These are phyloP conservation scores for Peniophora sp. DNA, from an alignment of 1,284 basidiomycete species.

Conservation along the genomic window DNA sequence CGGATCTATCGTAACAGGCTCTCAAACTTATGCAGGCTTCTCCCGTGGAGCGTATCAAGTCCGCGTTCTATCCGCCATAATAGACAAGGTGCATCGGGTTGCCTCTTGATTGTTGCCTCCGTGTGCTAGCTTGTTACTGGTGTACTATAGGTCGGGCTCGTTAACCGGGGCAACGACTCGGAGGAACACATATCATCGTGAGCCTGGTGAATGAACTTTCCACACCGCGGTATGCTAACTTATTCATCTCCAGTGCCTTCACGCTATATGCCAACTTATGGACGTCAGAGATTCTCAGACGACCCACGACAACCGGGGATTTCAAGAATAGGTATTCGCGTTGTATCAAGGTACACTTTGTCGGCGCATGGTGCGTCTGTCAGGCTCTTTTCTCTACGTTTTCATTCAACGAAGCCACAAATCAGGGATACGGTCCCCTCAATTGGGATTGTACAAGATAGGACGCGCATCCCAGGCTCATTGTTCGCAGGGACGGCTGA, in stretches of 20 bases:
- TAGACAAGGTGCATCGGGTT: constrained; percentile 20
- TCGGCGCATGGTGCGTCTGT: constrained; percentile 30
- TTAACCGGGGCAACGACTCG: constrained; percentile 24
- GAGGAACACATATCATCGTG: constrained; percentile 28
- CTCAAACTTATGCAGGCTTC: constrained; percentile 25
- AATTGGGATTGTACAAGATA: too few species aligned
- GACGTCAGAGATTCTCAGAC: not conserved
- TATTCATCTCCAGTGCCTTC: too few species aligned
- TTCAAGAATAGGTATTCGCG: constrained; percentile 31
- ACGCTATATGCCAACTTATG: too few species aligned
- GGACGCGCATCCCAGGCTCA: too few species aligned
- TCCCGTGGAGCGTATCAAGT: constrained; percentile 40
- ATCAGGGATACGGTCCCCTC: too few species aligned
- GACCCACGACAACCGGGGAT: not conserved
- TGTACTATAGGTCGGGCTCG: constrained; percentile 21
- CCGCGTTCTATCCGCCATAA: constrained; percentile 33
- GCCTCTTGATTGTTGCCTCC: too few species aligned
- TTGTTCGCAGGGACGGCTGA: constrained; percentile 18
- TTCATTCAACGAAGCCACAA: too few species aligned
- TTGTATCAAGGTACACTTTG: constrained; percentile 24
- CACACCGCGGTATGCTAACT: too few species aligned
- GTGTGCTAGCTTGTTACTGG: not conserved
- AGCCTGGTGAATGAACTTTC: constrained; percentile 1
- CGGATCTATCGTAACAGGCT: too few species aligned
- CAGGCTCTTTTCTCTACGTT: too few species aligned